Evolutionary conservation across 208 protist species (phyloP).

Genomic region (Strigomonas culicis): DNA sequence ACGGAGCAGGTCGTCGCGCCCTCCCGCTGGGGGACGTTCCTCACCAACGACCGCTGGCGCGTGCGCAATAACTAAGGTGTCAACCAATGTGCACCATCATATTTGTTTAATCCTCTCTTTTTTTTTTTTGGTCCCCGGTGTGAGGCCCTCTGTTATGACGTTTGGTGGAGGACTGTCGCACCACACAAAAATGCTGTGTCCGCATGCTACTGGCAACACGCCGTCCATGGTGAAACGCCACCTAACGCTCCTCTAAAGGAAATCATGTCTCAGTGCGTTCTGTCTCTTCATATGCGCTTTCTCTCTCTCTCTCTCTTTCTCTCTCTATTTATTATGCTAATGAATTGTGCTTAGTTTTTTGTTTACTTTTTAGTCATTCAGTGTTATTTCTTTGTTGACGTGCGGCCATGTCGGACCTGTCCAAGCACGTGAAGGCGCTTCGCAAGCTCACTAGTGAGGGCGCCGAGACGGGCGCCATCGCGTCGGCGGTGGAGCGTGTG

Average conservation of each 20-base stretch:
- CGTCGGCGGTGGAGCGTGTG: conserved; percentile 59
- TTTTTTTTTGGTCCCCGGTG: not conserved
- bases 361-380: not conserved
- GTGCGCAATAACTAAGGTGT: conserved; percentile 21
- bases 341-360: not conserved
- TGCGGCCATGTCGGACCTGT: conserved; percentile 62
- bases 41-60: conserved; percentile 69
- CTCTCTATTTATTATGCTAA: not conserved
- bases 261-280: no score
- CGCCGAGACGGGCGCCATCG: conserved; percentile 41
- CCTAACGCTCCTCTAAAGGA: no score
- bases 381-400: not conserved
- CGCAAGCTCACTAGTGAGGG: conserved; percentile 39
- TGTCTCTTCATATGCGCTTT: no score
- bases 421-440: conserved; percentile 64
- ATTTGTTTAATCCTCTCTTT: conserved; percentile 1
- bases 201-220: no score
- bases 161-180: not conserved
- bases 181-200: not conserved
- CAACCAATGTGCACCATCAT: no score
- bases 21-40: conserved; percentile 63
- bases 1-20: conserved; percentile 50
- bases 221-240: no score
- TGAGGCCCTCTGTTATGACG: not conserved
- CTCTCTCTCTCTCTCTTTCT: conserved; percentile 4